A percentile compares a stretch with the other conserved stretches of the same genome.
These are phyloP conservation scores for Claviceps quebecensis DNA, from an alignment of 2,329 filamentous ascomycete genomes.

Conservation along the genomic window DNA sequence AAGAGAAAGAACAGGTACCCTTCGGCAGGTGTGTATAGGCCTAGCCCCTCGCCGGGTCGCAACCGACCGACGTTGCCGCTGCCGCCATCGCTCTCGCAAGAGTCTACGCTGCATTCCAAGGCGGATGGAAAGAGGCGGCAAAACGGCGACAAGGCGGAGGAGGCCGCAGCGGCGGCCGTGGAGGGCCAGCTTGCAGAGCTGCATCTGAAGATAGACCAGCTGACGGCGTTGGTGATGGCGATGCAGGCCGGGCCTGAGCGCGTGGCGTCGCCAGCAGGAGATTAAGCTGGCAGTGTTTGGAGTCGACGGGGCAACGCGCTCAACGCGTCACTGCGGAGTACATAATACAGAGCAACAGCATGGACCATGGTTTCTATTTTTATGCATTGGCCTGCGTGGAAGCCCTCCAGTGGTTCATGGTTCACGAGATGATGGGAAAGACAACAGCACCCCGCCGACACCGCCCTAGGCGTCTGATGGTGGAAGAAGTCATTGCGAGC, in stretches of 20 bases:
- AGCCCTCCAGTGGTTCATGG: too few species aligned
- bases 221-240: slow-evolving; percentile 10
- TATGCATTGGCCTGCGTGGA: too few species aligned
- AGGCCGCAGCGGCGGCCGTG: slow-evolving; percentile 15
- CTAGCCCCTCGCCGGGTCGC: slow-evolving; percentile 8
- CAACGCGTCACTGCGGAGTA: too few species aligned
- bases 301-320: too few species aligned
- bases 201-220: slow-evolving; percentile 41
- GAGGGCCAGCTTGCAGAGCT: slow-evolving; percentile 42
- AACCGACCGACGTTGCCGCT: slow-evolving; percentile 5
- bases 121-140: slow-evolving; percentile 8
- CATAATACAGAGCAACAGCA: too few species aligned
- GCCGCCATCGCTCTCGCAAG: slow-evolving; percentile 7
- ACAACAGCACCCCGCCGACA: too few species aligned
- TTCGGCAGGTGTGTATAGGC: slow-evolving; percentile 8
- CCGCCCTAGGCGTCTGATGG: too few species aligned
- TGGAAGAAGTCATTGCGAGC: too few species aligned
- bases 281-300: too few species aligned
- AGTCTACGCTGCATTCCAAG: slow-evolving; percentile 7
- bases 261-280: neutral
- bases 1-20: slow-evolving; percentile 9
- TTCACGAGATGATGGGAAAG: too few species aligned
- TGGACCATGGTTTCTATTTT: too few species aligned
- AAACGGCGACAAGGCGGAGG: slow-evolving; percentile 23
- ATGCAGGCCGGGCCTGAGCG: slow-evolving; percentile 23